These are phyloP conservation scores for Vinca minor DNA, from an alignment of 257 asterid genomes.

Conservation along the genomic window DNA sequence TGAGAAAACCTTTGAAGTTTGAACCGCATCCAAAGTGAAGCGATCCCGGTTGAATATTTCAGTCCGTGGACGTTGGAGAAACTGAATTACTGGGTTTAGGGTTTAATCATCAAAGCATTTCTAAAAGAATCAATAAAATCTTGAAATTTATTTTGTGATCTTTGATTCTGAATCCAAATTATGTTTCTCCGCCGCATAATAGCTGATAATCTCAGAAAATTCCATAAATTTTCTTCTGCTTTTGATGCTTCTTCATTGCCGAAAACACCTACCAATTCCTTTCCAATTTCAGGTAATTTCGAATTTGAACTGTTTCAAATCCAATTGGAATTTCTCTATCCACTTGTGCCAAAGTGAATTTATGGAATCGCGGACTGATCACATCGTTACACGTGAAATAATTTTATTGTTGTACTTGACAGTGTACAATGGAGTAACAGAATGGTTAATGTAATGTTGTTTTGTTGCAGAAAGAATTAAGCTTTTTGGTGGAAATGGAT, in stretches of 20 bases:
- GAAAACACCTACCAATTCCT: constrained; percentile 20
- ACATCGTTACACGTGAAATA: no score
- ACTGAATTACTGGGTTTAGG: no score
- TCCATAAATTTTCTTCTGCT: constrained; percentile 19
- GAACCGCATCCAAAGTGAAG: no score
- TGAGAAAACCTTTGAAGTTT: no score
- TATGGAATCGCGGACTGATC: no score
- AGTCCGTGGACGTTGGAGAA: no score
- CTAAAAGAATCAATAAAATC: no score
- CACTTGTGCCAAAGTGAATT: background rate
- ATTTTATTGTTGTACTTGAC: no score
- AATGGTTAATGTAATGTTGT: background rate
- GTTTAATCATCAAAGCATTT: no score
- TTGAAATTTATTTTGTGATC: no score
- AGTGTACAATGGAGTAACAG: background rate
- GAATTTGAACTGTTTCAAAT: background rate
- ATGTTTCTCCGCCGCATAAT: constrained; percentile 47
- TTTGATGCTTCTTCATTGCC: constrained; percentile 11
- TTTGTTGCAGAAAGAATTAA: constrained; percentile 29
- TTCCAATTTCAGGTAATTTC: constrained; percentile 35
- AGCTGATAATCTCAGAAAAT: constrained; percentile 28
- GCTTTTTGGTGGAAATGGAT: constrained; percentile 24
- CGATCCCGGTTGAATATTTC: no score
- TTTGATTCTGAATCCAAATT: constrained; percentile 9
- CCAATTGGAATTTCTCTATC: background rate